Conservation (phyloP, 2,329 filamentous ascomycete species). For the Aspergillus neoniger region DNA sequence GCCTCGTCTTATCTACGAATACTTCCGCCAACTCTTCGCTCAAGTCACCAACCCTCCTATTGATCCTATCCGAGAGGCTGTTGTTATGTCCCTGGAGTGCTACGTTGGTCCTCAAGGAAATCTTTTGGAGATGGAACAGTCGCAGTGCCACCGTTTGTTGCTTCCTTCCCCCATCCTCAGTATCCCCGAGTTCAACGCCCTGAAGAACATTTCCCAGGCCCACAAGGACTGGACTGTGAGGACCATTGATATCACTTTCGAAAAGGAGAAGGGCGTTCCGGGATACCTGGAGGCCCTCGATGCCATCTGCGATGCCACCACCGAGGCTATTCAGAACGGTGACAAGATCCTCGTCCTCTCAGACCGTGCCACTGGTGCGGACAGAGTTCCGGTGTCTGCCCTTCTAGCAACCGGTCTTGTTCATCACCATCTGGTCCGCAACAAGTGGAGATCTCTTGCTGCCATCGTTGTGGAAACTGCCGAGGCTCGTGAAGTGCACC, state of each 20-base stretch:
- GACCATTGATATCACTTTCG: conserved; percentile 89
- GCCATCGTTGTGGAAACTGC: conserved; percentile 89
- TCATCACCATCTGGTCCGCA: conserved; percentile 91
- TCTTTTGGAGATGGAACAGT: conserved; percentile 86
- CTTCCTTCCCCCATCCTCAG: conserved; percentile 87
- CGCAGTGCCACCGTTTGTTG: conserved; percentile 82
- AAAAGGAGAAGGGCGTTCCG: conserved; percentile 76
- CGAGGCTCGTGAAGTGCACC: conserved; percentile 94
- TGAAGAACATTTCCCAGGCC: conserved; percentile 73
- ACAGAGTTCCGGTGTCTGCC: conserved; percentile 82
- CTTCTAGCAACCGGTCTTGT: conserved; percentile 89
- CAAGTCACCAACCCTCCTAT: conserved; percentile 98
- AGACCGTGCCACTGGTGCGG: conserved; percentile 78
- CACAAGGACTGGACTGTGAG: conserved; percentile 83
- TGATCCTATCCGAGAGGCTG: conserved; percentile 93
- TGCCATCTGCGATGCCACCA: conserved; percentile 81
- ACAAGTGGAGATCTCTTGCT: conserved; percentile 90
- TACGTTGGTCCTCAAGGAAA: conserved; percentile 97
- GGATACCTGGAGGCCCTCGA: conserved; percentile 89
- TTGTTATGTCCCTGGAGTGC: conserved; percentile 96
- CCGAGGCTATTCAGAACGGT: conserved; percentile 76
- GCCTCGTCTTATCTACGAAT: conserved; percentile 87
- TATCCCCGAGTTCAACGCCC: conserved; percentile 84
- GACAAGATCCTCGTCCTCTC: conserved; percentile 88
- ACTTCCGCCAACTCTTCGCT: conserved; percentile 96